These are phyloP conservation scores for Pythium coloratum DNA, from an alignment of 352 stramenopile genomes.

Conservation along the genomic window DNA sequence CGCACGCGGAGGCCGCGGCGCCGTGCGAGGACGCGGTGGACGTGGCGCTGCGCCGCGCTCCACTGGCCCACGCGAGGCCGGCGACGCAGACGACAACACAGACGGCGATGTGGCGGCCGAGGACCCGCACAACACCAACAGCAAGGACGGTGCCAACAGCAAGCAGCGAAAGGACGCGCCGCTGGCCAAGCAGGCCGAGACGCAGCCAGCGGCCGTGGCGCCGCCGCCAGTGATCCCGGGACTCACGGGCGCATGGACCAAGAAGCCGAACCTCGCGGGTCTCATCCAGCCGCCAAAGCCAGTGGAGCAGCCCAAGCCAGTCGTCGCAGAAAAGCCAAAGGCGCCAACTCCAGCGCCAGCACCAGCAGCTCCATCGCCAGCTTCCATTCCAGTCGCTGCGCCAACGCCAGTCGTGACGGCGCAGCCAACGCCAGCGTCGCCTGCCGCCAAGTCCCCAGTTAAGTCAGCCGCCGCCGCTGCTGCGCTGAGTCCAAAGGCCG, in stretches of 20 bases:
- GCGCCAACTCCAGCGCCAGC: constrained; percentile 1
- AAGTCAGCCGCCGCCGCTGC: constrained; percentile 4
- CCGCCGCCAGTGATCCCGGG: constrained; percentile 29
- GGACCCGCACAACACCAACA: not conserved
- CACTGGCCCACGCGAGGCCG: constrained; percentile 34
- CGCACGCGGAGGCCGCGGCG: constrained; percentile 50
- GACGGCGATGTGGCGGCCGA: constrained; percentile 42
- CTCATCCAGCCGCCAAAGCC: constrained; percentile 24
- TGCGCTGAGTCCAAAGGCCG: constrained; percentile 17
- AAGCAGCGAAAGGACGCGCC: constrained; percentile 33
- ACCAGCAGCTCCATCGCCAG: too few species aligned
- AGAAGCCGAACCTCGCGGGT: constrained; percentile 31
- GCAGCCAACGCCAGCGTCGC: constrained; percentile 5
- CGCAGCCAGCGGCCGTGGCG: constrained; percentile 33
- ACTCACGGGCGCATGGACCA: constrained; percentile 31
- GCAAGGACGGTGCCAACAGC: constrained; percentile 21
- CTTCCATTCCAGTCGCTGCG: not conserved
- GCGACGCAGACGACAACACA: constrained; percentile 51
- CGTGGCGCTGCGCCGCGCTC: constrained; percentile 37
- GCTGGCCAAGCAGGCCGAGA: constrained; percentile 36
- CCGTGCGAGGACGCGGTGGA: constrained; percentile 32
- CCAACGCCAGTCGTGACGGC: constrained; percentile 2
- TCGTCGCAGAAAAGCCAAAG: constrained; percentile 11
- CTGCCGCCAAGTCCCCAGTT: constrained; percentile 1
- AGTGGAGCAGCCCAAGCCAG: constrained; percentile 25